Evolutionary conservation across 2,329 filamentous ascomycete species (phyloP), one percentile per base, ranked within the genome.

Genomic region (Colletotrichum sp.): DNA sequence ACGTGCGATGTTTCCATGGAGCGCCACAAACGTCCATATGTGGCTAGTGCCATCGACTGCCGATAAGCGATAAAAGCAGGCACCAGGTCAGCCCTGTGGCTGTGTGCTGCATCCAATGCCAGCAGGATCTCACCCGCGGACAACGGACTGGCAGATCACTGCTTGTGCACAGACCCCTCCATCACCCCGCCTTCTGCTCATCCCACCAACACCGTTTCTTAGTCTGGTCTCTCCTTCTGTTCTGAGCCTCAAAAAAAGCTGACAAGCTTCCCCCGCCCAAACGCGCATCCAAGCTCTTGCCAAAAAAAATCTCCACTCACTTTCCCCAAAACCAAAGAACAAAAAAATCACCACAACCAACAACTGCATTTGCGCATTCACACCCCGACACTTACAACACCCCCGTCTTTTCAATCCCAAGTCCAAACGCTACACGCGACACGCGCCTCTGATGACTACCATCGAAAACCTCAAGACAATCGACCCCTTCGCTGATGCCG

Each of bases 391-490:
- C n/a, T 34, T 6, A 12, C 4, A 18, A 32, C 26, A 71, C 28
- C 12, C 12, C n/a, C n/a, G 15, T 21, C 26, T 26, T 26, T 28
- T 16, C 34, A 36, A 28, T 10, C 10, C 28, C 48, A 58, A 36
- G 28, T 57, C 34, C 15, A 58, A 8, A 58, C 43, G 48, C 68
- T 12, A 66, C 66, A 55, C 74, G 64, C 52, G 48, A 26, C 52
- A 52, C 72, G 61, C 67, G 73, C 61, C 66, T 75, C 72, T 75
- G 65, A 78, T 78, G 77, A 78, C 77, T 71, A 78, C 77, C 77
- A 78, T 78, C 77, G 77, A 78, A 75, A 78, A 78, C 75, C 76
- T 78, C 58, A 78, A 78, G 70, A 71, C 75, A 34, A 74, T 78
- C 72, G 77, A 78, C 77, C 77, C 77, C 77, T 78, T 78, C 77